These are phyloP conservation scores for Termitomyces sp. DNA, from an alignment of 768 basidiomycete genomes.

Conservation along the genomic window DNA sequence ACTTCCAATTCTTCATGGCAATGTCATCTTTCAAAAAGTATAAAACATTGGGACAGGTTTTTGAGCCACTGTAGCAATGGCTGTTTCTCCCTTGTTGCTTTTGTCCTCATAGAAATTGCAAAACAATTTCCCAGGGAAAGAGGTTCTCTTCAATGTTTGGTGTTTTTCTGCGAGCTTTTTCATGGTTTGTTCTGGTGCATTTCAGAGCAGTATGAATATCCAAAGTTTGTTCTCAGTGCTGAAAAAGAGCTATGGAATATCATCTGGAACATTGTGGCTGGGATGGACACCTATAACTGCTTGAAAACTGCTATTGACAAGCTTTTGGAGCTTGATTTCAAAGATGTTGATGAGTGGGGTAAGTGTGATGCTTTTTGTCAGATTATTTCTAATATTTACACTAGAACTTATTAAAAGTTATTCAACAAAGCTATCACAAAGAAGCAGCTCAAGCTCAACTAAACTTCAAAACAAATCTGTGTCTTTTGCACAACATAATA, in stretches of 20 bases:
- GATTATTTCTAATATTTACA: not conserved
- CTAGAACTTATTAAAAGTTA: not conserved
- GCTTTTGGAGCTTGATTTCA: not conserved
- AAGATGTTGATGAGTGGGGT: not conserved
- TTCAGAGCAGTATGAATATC: not conserved
- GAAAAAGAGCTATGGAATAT: not conserved
- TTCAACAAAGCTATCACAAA: not conserved
- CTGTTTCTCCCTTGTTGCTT: not conserved
- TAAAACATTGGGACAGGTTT: too few species aligned
- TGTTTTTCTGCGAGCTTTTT: not conserved
- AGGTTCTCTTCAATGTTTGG: not conserved
- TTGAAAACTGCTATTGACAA: not conserved
- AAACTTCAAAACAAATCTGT: too few species aligned
- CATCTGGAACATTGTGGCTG: not conserved
- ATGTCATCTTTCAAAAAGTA: too few species aligned
- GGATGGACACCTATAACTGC: not conserved
- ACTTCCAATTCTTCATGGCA: too few species aligned
- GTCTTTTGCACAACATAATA: too few species aligned
- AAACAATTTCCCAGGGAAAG: not conserved
- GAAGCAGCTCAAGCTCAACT: not conserved
- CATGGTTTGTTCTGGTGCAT: not conserved
- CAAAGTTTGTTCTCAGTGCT: not conserved
- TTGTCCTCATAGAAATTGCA: not conserved
- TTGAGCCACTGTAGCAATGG: too few species aligned
- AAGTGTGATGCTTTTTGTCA: not conserved